Evolutionary conservation across 2,329 filamentous ascomycete genomes (phyloP).

Genomic region (Saccharata proteae): DNA sequence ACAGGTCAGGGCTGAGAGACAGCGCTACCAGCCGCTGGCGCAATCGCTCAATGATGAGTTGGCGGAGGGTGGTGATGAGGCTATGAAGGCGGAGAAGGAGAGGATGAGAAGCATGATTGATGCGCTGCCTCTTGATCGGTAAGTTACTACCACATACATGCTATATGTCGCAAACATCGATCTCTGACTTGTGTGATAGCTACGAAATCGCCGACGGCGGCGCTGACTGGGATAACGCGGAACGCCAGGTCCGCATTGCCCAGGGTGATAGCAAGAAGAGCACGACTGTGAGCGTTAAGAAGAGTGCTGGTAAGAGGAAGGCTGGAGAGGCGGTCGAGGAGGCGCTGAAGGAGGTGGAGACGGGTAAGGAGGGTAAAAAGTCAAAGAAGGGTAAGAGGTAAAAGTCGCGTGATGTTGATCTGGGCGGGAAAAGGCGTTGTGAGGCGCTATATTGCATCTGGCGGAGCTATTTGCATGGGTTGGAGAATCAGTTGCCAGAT

Average conservation of each 20-base stretch:
- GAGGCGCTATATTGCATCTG: too few species aligned
- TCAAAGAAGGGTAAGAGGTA: slow-evolving; percentile 21
- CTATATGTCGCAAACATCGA: slow-evolving; percentile 9
- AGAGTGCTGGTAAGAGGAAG: slow-evolving; percentile 65
- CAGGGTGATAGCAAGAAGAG: slow-evolving; percentile 40
- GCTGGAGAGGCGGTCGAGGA: slow-evolving; percentile 44
- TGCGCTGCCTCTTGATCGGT: slow-evolving; percentile 78
- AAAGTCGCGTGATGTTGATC: too few species aligned
- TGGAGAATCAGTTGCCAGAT: too few species aligned
- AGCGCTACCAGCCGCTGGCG: slow-evolving; percentile 57
- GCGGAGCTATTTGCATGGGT: too few species aligned
- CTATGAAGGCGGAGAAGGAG: slow-evolving; percentile 56
- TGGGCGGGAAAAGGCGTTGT: too few species aligned
- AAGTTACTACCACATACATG: slow-evolving; percentile 30
- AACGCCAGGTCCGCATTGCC: slow-evolving; percentile 55
- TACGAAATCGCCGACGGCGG: slow-evolving; percentile 36
- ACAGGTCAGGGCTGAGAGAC: slow-evolving; percentile 45
- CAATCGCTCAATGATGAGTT: slow-evolving; percentile 68
- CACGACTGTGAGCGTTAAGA: slow-evolving; percentile 69
- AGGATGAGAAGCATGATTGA: slow-evolving; percentile 85
- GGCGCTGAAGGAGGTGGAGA: slow-evolving; percentile 26
- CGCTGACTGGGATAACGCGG: slow-evolving; percentile 48
- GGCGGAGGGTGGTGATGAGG: slow-evolving; percentile 68
- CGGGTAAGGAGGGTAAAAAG: slow-evolving; percentile 20
- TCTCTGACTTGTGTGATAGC: slow-evolving; percentile 12